Evolutionary conservation across 202 grass and related monocot genomes (phyloP).

Genomic region (Digitaria exilis): DNA sequence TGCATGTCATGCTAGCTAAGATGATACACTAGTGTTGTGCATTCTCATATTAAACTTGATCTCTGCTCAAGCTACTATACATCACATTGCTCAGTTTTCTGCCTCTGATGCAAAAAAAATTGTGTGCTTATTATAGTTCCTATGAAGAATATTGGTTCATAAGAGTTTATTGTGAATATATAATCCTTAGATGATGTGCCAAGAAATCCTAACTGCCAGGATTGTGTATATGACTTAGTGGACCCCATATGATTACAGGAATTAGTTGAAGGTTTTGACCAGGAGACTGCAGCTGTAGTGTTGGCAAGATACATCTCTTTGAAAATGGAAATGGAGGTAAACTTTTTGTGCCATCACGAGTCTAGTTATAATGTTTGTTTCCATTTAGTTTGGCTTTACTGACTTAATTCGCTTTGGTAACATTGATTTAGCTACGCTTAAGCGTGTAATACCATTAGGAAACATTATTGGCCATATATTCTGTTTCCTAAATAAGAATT

Average conservation of each 20-base stretch:
- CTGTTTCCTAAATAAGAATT: neutral
- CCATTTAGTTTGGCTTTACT: neutral
- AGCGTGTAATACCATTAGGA: neutral
- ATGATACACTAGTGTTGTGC: neutral
- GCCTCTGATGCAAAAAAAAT: neutral
- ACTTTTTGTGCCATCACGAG: conserved; percentile 8
- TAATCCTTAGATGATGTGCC: neutral
- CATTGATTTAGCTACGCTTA: neutral
- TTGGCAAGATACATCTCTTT: conserved; percentile 98
- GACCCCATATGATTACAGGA: conserved; percentile 56
- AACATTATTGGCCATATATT: neutral
- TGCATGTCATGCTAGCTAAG: neutral
- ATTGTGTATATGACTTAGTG: conserved; percentile 22
- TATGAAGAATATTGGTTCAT: conserved; percentile 7
- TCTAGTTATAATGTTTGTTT: neutral
- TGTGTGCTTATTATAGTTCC: neutral
- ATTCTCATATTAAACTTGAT: neutral
- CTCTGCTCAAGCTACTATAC: too few relatives aligned
- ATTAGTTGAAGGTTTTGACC: conserved; percentile 97
- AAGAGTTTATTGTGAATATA: neutral
- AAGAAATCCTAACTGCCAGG: neutral
- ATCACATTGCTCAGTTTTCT: neutral
- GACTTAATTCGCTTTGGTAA: neutral
- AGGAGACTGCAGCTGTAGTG: conserved; percentile 94
- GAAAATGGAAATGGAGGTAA: conserved; percentile 99